phyloP scores from a whole-genome alignment of 176 grass and related monocot species.

The Lolium multiflorum region DNA sequence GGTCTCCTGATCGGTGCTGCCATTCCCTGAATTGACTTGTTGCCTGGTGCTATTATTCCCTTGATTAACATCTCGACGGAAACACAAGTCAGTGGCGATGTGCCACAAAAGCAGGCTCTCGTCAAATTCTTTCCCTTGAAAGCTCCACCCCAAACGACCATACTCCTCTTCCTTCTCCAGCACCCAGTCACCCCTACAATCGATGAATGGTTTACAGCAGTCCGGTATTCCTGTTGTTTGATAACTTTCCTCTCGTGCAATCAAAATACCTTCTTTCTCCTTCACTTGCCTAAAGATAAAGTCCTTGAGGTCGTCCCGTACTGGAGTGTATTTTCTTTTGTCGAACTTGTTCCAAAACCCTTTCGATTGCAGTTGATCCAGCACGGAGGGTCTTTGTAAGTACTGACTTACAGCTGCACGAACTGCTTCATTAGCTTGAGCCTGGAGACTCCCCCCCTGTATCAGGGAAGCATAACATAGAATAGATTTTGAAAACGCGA shows the following conservation, averaged over 20 bases:
- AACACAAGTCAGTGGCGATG: not conserved
- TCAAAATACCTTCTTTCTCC: not conserved
- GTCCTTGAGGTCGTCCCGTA: not conserved
- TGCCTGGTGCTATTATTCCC: too few relatives aligned
- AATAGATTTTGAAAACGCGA: too few relatives aligned
- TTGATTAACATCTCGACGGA: not conserved
- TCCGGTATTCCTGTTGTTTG: not conserved
- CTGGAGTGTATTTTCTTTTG: not conserved
- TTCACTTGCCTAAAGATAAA: not conserved
- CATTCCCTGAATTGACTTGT: too few relatives aligned
- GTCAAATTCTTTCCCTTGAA: not conserved
- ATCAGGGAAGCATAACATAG: too few relatives aligned
- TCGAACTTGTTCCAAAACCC: not conserved
- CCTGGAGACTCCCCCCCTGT: too few relatives aligned
- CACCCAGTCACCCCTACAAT: not conserved
- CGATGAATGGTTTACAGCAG: not conserved
- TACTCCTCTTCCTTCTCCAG: not conserved
- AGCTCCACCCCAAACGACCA: not conserved
- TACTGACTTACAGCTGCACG: too few relatives aligned
- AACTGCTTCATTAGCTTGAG: too few relatives aligned
- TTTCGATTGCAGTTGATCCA: not conserved
- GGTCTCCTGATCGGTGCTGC: not conserved
- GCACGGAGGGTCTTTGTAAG: not conserved
- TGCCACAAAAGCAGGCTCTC: slow-evolving; percentile 31
- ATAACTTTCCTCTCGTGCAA: too few relatives aligned